Base-by-base conservation (phyloP, 2,329 filamentous ascomycete species). In the Remersonia thermophila region DNA sequence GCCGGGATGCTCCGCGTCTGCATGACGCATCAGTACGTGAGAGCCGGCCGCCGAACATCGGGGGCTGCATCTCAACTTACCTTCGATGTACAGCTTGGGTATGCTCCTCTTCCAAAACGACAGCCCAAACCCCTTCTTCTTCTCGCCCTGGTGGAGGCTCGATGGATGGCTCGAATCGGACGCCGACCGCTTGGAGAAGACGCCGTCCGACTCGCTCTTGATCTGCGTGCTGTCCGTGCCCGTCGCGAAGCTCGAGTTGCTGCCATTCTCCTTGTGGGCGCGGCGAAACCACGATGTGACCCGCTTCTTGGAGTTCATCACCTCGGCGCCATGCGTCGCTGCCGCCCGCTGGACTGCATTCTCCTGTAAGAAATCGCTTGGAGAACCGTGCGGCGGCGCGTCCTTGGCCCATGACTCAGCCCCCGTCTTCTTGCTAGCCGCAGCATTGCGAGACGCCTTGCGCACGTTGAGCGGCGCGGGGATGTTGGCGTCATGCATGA, bases 111-210 rank as follows among this genome's bases (percentile, higher is more conserved):
- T 73, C 70, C 69, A 76, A 43, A 75, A 75, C 4, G 65, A 58
- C 12, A 74, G 62, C 20, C 57, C 60, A 41, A 75, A 72, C 7
- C 60, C 67, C 57, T 67, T 73, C 55, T 66, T 73, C 34, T 52
- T 54, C 2, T 41, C 34, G 8, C 20, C 26, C 26, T 27, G 32
- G 4, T n/a, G 33, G n/a, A 14, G n/a, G 10, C 30, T 29, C 7
- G 32, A 10, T 10, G 32, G 36, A 12, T 39, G 33, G 4, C 25
- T 25, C 6, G 27, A 25, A 5, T 42, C 25, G 11, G 39, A 38
- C 7, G 25, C 30, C 7, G 37, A 30, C 13, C 40, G 27, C 13
- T 29, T 37, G 18, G 20, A 23, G 20, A 23, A 23, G 5, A 28
- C 11, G 12, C 13, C 27, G 12, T 12, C 27, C 27, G 11, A 28